These are phyloP conservation scores for Zymoseptoria crescenta DNA, from an alignment of 2,329 filamentous ascomycete genomes.

Conservation along the genomic window DNA sequence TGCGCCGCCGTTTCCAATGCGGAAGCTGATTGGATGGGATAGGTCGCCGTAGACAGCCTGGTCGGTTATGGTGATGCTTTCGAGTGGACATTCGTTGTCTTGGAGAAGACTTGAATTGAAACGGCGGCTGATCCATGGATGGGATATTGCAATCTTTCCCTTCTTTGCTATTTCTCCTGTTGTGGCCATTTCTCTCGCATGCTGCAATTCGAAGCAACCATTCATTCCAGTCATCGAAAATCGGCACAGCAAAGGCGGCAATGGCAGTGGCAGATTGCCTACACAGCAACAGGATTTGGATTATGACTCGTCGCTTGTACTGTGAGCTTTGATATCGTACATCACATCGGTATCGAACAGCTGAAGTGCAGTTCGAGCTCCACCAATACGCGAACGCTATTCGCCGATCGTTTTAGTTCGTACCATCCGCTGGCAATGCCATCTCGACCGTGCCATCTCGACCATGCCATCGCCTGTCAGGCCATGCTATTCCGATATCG, in stretches of 20 bases:
- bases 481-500: background rate
- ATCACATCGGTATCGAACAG: background rate
- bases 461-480: no score
- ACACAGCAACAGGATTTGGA: background rate
- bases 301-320: background rate
- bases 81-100: constrained; percentile 2
- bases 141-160: constrained; percentile 2
- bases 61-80: constrained; percentile 5
- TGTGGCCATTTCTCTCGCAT: background rate
- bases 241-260: background rate
- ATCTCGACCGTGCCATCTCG: no score
- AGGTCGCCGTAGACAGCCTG: constrained; percentile 14
- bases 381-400: background rate
- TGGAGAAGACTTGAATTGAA: constrained; percentile 8
- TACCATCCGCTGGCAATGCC: background rate
- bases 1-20: constrained; percentile 21
- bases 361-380: background rate
- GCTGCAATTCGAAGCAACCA: background rate
- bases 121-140: constrained; percentile 11
- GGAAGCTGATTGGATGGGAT: constrained; percentile 12
- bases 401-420: background rate
- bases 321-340: background rate
- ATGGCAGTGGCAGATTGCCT: background rate
- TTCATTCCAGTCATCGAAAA: background rate
- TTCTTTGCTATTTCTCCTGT: background rate